A percentile compares a stretch with the other conserved stretches of the same genome.
phyloP scores from a whole-genome alignment of 1,284 basidiomycete species.

The Papiliotrema nemorosa region DNA sequence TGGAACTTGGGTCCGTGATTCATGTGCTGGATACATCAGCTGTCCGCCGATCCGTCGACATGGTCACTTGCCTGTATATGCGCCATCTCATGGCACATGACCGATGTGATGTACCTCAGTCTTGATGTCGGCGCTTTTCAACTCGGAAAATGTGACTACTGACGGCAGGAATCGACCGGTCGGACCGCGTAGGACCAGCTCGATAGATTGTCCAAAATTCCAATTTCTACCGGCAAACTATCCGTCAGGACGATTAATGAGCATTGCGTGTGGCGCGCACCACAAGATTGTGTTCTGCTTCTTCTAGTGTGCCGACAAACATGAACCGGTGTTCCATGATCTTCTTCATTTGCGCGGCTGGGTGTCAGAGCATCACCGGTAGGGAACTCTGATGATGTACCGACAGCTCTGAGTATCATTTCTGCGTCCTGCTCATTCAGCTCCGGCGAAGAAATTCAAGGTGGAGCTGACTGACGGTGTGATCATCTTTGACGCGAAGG shows the following conservation, averaged over 20 bases:
- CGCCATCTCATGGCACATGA: conserved; percentile 51
- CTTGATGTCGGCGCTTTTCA: conserved; percentile 6
- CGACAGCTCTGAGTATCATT: conserved; percentile 45
- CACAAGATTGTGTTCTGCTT: conserved; percentile 45
- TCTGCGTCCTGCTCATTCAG: conserved; percentile 32
- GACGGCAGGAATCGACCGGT: conserved; percentile 44
- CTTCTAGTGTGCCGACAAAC: conserved; percentile 44
- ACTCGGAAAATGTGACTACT: not conserved
- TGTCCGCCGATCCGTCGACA: not conserved
- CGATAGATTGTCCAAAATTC: conserved; percentile 48
- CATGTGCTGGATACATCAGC: conserved; percentile 38
- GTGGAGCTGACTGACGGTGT: conserved; percentile 18
- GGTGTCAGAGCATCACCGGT: not conserved
- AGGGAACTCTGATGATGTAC: conserved; percentile 12
- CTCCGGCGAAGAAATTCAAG: not conserved
- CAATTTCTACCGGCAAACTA: conserved; percentile 49
- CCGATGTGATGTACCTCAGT: conserved; percentile 38
- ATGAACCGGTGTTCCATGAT: conserved; percentile 46
- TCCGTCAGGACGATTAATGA: conserved; percentile 5
- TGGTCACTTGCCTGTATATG: conserved; percentile 43
- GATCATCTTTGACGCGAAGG: conserved; percentile 29
- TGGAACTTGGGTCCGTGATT: conserved; percentile 48
- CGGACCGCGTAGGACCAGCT: conserved; percentile 47
- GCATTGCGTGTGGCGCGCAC: not conserved
- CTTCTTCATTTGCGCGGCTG: conserved; percentile 42